Base-by-base conservation (phyloP, 2,329 filamentous ascomycete species). In the Microsporum audouinii region DNA sequence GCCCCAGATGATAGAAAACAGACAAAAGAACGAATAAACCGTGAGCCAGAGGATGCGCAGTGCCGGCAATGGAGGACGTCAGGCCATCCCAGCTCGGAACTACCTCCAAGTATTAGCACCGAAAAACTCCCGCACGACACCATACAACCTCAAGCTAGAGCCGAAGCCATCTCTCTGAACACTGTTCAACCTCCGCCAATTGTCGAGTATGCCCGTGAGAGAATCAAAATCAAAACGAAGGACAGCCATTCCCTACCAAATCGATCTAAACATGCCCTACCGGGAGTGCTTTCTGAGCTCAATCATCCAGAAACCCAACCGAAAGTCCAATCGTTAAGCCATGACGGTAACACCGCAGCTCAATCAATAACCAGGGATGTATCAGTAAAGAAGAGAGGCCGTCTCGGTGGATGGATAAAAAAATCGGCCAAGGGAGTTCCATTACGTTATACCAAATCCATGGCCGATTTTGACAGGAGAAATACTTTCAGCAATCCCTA, bases 1-100 rank as follows among this genome's bases (percentile, higher is more conserved):
- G 5, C 29, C 12, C 7, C 29, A n/a, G 17, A 33, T 53, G 41
- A 34, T 57, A 63, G 59, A 60, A 49, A 61, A 62, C n/a, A 60
- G 64, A 47, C 23, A 51, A 51, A 51, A 12, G 45, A 27, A 4
- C 45, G 51, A 55, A 23, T 55, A 55, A 36, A 31, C 23, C 51
- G 31, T 17, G 51, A 7, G 5, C 27, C 51, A 2, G 33, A 55
- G 14, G 51, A 36, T n/a, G 2, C 5, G 34, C 55, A 29, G 14
- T 1, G 8, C 55, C 55, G 33, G n/a, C 55, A n/a, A 17, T n/a
- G 27, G 36, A 38, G n/a, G 55, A 38, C 7, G 29, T n/a, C 17
- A 57, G 34, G 10, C 4, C 36, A 14, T 23, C 12, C 17, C 3
- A 27, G 36, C 10, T 10, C 55, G 17, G 39, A 43, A n/a, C 8